phyloP scores from a whole-genome alignment of 2,329 filamentous ascomycete species.

The Hortaea sp. region DNA sequence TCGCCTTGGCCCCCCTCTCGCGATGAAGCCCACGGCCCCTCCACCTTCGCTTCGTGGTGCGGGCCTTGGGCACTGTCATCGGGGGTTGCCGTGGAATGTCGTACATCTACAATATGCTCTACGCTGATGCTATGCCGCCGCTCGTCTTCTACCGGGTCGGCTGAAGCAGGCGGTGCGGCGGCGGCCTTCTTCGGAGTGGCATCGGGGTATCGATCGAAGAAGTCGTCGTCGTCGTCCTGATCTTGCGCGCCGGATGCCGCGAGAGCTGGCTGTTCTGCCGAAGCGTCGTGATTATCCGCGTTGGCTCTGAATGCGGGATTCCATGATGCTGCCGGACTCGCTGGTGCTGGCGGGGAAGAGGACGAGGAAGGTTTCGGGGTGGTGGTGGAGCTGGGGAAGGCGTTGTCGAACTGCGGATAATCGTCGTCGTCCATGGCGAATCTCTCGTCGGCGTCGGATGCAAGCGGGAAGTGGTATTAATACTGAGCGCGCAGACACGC shows the following conservation, averaged over 20 bases:
- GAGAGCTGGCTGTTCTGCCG: background rate
- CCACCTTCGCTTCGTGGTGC: conserved; percentile 3
- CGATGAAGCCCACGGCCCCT: conserved; percentile 4
- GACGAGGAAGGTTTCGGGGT: background rate
- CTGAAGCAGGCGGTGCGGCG: background rate
- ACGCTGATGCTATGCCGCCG: background rate
- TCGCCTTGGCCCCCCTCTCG: conserved; percentile 1
- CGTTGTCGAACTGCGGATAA: conserved; percentile 32
- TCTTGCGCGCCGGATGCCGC: conserved; percentile 7
- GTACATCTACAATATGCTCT: conserved; percentile 4
- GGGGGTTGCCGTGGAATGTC: conserved; percentile 1
- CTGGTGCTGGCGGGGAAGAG: background rate
- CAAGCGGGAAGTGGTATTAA: background rate
- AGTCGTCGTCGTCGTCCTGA: conserved; percentile 24
- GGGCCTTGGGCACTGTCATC: conserved; percentile 7
- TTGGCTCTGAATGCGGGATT: conserved; percentile 43
- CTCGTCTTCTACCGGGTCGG: background rate
- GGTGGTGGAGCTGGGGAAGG: conserved; percentile 17
- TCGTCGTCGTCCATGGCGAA: conserved; percentile 15
- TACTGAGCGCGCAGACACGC: background rate
- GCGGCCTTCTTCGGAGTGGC: conserved; percentile 14
- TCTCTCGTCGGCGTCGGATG: background rate
- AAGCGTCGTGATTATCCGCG: background rate
- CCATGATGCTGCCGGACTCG: conserved; percentile 33
- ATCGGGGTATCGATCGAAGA: conserved; percentile 26